A percentile compares a stretch with the other conserved stretches of the same genome.
These are phyloP conservation scores for Claviceps humidiphila DNA, from an alignment of 2,329 filamentous ascomycete species.

Conservation along the genomic window DNA sequence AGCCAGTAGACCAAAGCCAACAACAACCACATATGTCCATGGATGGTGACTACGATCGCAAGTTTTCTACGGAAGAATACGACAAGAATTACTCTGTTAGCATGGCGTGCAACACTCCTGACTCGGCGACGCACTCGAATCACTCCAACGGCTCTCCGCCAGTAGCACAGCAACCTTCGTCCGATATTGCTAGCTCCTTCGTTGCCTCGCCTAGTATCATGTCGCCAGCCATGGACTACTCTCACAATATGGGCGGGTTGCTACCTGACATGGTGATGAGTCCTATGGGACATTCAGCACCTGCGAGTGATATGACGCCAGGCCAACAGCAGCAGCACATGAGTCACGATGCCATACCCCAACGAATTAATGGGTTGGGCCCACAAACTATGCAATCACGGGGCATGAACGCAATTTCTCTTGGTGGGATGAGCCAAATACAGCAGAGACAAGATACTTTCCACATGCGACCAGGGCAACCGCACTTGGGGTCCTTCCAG, in stretches of 20 bases:
- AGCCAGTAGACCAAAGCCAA: constrained; percentile 26
- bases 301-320: constrained; percentile 12
- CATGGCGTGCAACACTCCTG: constrained; percentile 21
- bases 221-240: constrained; percentile 38
- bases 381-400: constrained; percentile 14
- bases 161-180: constrained; percentile 12
- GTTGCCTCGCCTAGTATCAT: constrained; percentile 39
- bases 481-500: constrained; percentile 30
- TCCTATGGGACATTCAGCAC: constrained; percentile 23
- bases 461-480: constrained; percentile 15
- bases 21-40: constrained; percentile 24
- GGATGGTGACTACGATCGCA: constrained; percentile 34
- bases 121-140: constrained; percentile 19
- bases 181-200: constrained; percentile 35
- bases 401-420: constrained; percentile 18
- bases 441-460: constrained; percentile 20
- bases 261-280: constrained; percentile 43
- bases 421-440: constrained; percentile 15
- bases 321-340: constrained; percentile 19
- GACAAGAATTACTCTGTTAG: constrained; percentile 25
- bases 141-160: constrained; percentile 17
- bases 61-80: constrained; percentile 30
- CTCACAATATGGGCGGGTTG: constrained; percentile 31
- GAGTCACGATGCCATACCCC: constrained; percentile 14
- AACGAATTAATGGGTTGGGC: constrained; percentile 14